Evolutionary conservation across 2,329 filamentous ascomycete species (phyloP).

Genomic region (Fusarium liriodendri): DNA sequence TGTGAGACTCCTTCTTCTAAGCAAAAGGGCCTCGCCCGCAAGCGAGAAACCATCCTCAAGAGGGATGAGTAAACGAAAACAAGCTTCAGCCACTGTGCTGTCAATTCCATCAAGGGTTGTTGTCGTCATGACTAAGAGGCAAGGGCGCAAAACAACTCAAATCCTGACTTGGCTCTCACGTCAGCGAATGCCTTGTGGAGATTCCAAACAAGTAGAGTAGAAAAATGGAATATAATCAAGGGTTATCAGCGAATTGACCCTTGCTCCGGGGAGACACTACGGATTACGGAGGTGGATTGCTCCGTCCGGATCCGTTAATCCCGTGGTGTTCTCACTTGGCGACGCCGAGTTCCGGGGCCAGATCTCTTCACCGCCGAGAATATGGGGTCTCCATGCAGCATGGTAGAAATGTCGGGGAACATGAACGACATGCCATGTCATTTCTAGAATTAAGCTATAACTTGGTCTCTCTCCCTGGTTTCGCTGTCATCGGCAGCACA

Average conservation of each 20-base stretch:
- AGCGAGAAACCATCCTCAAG: not conserved
- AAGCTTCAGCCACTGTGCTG: not conserved
- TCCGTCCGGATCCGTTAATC: not conserved
- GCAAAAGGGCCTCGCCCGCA: not conserved
- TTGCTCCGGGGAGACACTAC: not conserved
- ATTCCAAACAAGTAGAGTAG: not conserved
- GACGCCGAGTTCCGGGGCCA: not conserved
- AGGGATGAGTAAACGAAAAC: not conserved
- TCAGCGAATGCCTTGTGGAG: not conserved
- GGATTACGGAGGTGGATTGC: not conserved
- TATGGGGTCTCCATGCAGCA: not conserved
- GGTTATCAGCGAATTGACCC: not conserved
- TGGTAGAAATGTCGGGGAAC: not conserved
- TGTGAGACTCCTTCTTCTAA: not conserved
- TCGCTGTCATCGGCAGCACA: slow-evolving; percentile 41
- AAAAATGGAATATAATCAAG: not conserved
- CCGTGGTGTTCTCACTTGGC: not conserved
- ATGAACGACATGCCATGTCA: not conserved
- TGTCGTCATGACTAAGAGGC: not conserved
- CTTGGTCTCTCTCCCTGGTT: slow-evolving; percentile 8
- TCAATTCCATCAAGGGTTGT: not conserved
- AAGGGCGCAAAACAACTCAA: not conserved
- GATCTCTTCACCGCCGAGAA: not conserved
- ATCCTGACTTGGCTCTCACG: not conserved
- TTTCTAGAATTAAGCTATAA: not conserved